phyloP scores from a whole-genome alignment of 2,329 filamentous ascomycete genomes.

The Colletotrichum kahawae region DNA sequence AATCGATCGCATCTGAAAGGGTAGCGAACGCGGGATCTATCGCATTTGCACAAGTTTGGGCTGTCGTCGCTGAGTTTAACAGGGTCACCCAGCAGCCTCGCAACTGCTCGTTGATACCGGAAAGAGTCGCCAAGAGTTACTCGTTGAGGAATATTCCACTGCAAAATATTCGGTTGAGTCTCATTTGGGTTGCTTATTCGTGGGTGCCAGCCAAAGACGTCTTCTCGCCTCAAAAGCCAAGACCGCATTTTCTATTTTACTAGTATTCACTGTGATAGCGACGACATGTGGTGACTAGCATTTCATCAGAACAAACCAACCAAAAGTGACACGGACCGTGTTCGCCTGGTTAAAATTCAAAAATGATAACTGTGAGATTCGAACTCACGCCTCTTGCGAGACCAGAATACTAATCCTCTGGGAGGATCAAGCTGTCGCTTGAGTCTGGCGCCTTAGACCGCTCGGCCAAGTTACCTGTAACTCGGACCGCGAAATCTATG shows the following conservation, averaged over 20 bases:
- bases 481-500: rapidly evolving
- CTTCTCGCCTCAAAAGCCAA: background rate
- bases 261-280: background rate
- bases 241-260: background rate
- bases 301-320: too few species aligned
- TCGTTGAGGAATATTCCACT: background rate
- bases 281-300: background rate
- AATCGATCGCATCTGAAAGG: background rate
- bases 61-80: background rate
- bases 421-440: background rate
- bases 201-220: background rate
- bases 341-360: background rate
- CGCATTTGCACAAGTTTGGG: background rate
- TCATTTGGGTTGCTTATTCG: background rate
- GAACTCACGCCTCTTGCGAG: conserved; percentile 4
- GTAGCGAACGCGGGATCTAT: background rate
- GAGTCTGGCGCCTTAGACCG: conserved; percentile 7
- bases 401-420: background rate
- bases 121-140: background rate
- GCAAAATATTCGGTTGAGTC: background rate
- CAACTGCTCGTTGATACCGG: background rate
- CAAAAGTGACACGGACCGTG: background rate
- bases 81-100: background rate
- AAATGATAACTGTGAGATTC: conserved; percentile 2
- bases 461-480: background rate